Conservation (phyloP, 345 rosid genomes). For the Cardamine chenopodiifolia region DNA sequence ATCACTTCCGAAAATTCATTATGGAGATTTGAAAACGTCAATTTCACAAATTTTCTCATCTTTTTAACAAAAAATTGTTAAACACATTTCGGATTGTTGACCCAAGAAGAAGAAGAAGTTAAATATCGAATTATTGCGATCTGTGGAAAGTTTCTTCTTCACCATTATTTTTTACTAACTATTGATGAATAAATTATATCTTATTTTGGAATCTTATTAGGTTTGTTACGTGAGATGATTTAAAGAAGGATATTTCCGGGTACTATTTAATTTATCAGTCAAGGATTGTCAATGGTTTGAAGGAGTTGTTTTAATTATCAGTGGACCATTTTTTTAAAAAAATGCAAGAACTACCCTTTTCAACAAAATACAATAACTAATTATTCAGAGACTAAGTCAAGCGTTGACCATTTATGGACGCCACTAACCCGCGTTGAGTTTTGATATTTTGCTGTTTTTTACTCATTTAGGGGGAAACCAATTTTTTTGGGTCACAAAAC, state of each 20-base stretch:
- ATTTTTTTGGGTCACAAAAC: too few relatives aligned
- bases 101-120: neutral
- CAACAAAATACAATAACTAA: neutral
- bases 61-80: neutral
- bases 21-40: neutral
- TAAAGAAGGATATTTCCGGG: neutral
- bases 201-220: constrained; percentile 3
- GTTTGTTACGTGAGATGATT: constrained; percentile 11
- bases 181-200: neutral
- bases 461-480: too few relatives aligned
- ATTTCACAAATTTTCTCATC: neutral
- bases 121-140: neutral
- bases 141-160: neutral
- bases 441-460: too few relatives aligned
- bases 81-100: neutral
- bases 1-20: neutral
- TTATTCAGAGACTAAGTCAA: constrained; percentile 18
- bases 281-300: neutral
- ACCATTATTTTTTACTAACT: neutral
- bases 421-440: too few relatives aligned
- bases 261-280: neutral
- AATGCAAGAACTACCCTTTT: too few relatives aligned
- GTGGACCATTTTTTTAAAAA: neutral
- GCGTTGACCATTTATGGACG: too few relatives aligned
- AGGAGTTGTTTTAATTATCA: constrained; percentile 5